Evolutionary conservation across 2,329 filamentous ascomycete species (phyloP), one percentile per base, ranked within the genome.

Genomic region (Trichoderma sp.): DNA sequence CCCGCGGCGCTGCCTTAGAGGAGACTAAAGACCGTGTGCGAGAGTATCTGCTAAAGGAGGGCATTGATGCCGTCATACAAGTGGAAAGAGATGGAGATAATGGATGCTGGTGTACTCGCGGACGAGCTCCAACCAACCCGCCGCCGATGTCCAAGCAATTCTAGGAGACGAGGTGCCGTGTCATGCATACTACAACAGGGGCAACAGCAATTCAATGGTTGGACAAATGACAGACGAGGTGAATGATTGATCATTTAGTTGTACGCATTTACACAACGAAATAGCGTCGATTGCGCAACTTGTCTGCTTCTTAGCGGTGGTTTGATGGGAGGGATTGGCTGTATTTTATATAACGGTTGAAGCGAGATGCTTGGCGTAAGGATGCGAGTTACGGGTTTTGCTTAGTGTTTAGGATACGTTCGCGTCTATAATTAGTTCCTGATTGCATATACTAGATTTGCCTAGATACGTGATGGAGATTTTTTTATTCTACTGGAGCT

Each of bases 61-160:
- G 90, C 56, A 92, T 98, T 82, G 91, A 97, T 77, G 89, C 94
- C 14, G 90, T 97, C 30, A 88, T 98, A 6, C 95, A 98, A 81
- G 92, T 97, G 1, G 95, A 98, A 81, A 86, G 91, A 61, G 94
- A 97, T 77, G 93, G 92, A 0, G 93, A 97, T 71, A 78, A 80
- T 53, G 84, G 83, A 24, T 91, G 89, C 76, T 91, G 89, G 89
- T 91, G 89, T 75, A 76, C 74, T 18, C 77, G 80, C 43, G 78
- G 78, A 63, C 78, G 81, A 58, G 75, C 76, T 18, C 32, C 63
- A 8, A 47, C 24, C 62, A 70, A 47, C 18, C 68, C 58, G 70
- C 78, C 81, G 39, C 75, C 74, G 53, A 77, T 80, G 51, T 75
- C 82, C 58, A 82, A 82, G 77, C 75, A 78, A 60, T 79, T 80